A percentile compares a stretch with the other conserved stretches of the same genome.
Conservation (phyloP, 164 flowering plant genomes). For the Aristolochia fimbriata region DNA sequence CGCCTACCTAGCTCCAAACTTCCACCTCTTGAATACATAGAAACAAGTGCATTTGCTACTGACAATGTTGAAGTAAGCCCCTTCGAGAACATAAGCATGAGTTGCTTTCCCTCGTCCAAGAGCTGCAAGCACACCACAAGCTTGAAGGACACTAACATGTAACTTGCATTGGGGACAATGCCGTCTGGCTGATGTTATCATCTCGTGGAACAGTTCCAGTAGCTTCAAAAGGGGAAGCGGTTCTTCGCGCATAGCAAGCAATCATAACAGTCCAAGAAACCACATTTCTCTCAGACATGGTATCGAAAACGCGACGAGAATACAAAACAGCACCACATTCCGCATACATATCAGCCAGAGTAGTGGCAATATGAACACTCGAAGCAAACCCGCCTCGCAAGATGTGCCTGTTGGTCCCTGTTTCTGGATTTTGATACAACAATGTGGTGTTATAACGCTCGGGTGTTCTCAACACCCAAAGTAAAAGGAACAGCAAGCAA, state of each 20-base stretch:
- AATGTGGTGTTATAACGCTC: no score
- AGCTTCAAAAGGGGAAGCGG: slow-evolving; percentile 63
- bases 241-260: slow-evolving; percentile 62
- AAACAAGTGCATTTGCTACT: slow-evolving; percentile 42
- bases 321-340: slow-evolving; percentile 44
- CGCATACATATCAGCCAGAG: slow-evolving; percentile 79
- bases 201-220: slow-evolving; percentile 49
- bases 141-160: slow-evolving; percentile 89
- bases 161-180: slow-evolving; percentile 53
- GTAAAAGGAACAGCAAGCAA: no score
- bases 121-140: slow-evolving; percentile 64
- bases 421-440: no score
- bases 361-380: slow-evolving; percentile 58
- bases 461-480: no score
- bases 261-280: slow-evolving; percentile 96
- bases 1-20: slow-evolving; percentile 32
- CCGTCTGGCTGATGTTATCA: slow-evolving; percentile 37
- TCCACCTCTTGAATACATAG: slow-evolving; percentile 79
- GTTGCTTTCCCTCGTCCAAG: slow-evolving; percentile 63
- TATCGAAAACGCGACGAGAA: slow-evolving; percentile 48
- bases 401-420: slow-evolving; percentile 62
- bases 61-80: slow-evolving; percentile 65
- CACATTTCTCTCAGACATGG: slow-evolving; percentile 56
- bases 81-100: slow-evolving; percentile 63
- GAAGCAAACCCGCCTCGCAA: slow-evolving; percentile 53